phyloP scores from a whole-genome alignment of 805 yeast genomes.

The Maudiozyma barnettii region DNA sequence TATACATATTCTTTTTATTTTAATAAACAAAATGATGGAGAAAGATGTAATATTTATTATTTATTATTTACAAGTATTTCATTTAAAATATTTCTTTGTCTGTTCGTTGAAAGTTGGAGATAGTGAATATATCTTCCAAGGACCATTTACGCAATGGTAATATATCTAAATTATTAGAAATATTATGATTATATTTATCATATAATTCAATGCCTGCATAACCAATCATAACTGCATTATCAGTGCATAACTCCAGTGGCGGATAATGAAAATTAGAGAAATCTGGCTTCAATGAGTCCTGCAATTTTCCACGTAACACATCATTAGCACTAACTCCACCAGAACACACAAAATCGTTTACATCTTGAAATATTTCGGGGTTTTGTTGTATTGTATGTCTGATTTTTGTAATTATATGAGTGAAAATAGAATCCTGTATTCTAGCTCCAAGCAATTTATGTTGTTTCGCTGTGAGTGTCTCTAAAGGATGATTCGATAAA shows the following conservation, averaged over 20 bases:
- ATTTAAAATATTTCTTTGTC: not conserved
- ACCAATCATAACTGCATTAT: slow-evolving; percentile 95
- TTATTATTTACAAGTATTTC: not conserved
- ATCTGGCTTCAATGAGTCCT: slow-evolving; percentile 26
- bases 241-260: slow-evolving; percentile 67
- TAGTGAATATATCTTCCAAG: slow-evolving; percentile 36
- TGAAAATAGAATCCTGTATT: slow-evolving; percentile 57
- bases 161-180: slow-evolving; percentile 42
- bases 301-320: slow-evolving; percentile 41
- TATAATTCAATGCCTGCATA: slow-evolving; percentile 90
- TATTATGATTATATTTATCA: slow-evolving; percentile 6
- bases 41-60: not conserved
- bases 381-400: slow-evolving; percentile 36
- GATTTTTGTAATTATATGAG: slow-evolving; percentile 61
- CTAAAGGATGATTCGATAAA: slow-evolving; percentile 12
- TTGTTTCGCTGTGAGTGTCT: slow-evolving; percentile 11
- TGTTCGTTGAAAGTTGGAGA: not conserved
- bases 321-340: slow-evolving; percentile 91
- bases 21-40: too few relatives aligned
- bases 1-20: not conserved
- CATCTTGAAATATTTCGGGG: slow-evolving; percentile 32
- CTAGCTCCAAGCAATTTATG: slow-evolving; percentile 44
- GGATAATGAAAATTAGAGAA: slow-evolving; percentile 54
- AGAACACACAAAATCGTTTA: slow-evolving; percentile 61
- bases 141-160: slow-evolving; percentile 84